phyloP scores from a whole-genome alignment of 2,329 filamentous ascomycete species.

The Exophiala aquamarina region DNA sequence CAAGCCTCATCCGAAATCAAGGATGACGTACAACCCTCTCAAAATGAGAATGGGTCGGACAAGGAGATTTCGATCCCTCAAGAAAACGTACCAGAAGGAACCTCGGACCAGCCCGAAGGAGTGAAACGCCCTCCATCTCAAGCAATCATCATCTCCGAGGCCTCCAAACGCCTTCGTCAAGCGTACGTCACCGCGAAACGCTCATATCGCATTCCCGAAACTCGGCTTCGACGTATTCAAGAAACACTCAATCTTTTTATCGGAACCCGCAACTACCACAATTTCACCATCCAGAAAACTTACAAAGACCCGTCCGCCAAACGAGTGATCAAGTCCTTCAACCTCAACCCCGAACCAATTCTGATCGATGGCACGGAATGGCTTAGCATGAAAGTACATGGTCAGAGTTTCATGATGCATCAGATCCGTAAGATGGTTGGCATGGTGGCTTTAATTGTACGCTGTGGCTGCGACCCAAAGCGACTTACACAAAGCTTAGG shows the following conservation, averaged over 20 bases:
- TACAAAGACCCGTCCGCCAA: constrained; percentile 80
- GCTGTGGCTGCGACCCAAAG: constrained; percentile 73
- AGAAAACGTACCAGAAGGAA: background rate
- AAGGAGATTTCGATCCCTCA: background rate
- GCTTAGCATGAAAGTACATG: constrained; percentile 93
- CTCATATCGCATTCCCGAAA: constrained; percentile 73
- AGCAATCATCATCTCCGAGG: constrained; percentile 56
- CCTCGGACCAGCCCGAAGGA: constrained; percentile 10
- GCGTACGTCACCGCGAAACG: constrained; percentile 82
- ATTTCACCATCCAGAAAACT: constrained; percentile 92
- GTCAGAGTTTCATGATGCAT: constrained; percentile 99
- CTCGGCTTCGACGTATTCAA: constrained; percentile 73
- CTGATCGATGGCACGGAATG: constrained; percentile 91
- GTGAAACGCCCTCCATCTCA: constrained; percentile 8
- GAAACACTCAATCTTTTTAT: constrained; percentile 71
- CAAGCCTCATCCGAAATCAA: background rate
- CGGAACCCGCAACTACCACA: constrained; percentile 91
- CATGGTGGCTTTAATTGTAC: constrained; percentile 80
- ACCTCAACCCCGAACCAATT: constrained; percentile 72
- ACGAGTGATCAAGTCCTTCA: constrained; percentile 89
- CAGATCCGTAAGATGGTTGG: constrained; percentile 99
- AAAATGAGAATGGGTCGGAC: constrained; percentile 3
- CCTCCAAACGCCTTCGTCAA: constrained; percentile 72
- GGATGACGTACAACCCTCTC: no score
- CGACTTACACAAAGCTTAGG: constrained; percentile 75